A percentile compares a stretch with the other conserved stretches of the same genome.
Evolutionary conservation across 2,329 filamentous ascomycete species (phyloP).

Genomic region (Phoma herbarum): DNA sequence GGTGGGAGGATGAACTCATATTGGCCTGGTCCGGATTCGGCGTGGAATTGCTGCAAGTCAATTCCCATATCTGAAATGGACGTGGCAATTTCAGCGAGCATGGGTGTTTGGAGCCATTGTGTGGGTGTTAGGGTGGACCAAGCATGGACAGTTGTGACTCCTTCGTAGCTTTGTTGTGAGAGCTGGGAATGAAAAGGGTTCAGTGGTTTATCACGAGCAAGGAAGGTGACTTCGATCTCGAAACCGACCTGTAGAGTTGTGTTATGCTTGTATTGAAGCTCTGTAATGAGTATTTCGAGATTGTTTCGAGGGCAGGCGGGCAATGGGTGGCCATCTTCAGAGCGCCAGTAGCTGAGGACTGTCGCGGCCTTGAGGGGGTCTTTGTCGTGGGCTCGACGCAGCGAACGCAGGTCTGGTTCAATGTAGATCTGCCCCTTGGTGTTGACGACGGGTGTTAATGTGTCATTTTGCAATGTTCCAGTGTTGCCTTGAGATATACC

Average conservation of each 20-base stretch:
- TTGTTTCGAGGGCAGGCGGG: conserved; percentile 67
- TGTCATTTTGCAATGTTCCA: conserved; percentile 74
- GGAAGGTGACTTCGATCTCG: conserved; percentile 81
- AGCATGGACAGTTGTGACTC: conserved; percentile 70
- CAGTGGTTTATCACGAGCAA: conserved; percentile 57
- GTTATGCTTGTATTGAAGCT: conserved; percentile 60
- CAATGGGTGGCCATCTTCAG: conserved; percentile 62
- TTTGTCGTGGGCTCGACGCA: conserved; percentile 62
- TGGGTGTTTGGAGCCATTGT: conserved; percentile 65
- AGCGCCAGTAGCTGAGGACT: conserved; percentile 72
- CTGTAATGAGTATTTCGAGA: conserved; percentile 59
- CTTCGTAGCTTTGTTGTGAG: conserved; percentile 43
- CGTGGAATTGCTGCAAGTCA: conserved; percentile 74
- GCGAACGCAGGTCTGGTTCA: conserved; percentile 70
- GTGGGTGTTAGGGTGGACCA: conserved; percentile 74
- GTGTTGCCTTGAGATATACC: conserved; percentile 71
- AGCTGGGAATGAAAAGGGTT: conserved; percentile 22
- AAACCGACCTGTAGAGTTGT: conserved; percentile 76
- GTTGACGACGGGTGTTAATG: conserved; percentile 61
- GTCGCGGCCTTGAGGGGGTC: conserved; percentile 65
- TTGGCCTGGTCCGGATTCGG: conserved; percentile 76
- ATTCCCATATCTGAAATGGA: conserved; percentile 70
- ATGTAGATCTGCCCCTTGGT: conserved; percentile 73
- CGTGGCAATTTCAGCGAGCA: conserved; percentile 72
- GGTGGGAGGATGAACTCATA: conserved; percentile 79